These are phyloP conservation scores for Sanghuangporus weigelae DNA, from an alignment of 1,284 basidiomycete species.

Conservation along the genomic window DNA sequence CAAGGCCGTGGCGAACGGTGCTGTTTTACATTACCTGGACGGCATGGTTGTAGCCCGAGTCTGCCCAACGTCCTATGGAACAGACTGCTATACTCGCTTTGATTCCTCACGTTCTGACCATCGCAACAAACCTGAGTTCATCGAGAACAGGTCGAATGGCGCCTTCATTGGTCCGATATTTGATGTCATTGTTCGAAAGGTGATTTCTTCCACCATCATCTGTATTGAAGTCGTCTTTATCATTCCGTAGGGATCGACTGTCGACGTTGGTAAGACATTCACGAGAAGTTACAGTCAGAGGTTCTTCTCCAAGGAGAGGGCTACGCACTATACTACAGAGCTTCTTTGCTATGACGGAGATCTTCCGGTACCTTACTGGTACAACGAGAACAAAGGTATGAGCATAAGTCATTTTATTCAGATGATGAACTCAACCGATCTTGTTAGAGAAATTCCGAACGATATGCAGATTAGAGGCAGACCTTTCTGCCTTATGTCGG, in stretches of 20 bases:
- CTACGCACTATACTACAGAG: neutral
- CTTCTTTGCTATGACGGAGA: constrained; percentile 5
- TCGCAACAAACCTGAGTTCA: neutral
- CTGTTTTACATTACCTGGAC: constrained; percentile 1
- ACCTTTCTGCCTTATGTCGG: constrained; percentile 43
- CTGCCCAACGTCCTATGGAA: constrained; percentile 1
- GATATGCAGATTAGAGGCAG: constrained; percentile 62
- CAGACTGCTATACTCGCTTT: neutral
- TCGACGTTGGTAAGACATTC: neutral
- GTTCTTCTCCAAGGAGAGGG: neutral
- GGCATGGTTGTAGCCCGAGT: neutral
- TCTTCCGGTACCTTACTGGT: constrained; percentile 5
- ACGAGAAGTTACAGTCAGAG: neutral
- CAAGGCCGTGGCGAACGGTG: constrained; percentile 10
- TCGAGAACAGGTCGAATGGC: neutral
- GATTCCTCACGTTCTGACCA: neutral
- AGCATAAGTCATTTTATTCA: too few relatives aligned
- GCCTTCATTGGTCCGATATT: constrained; percentile 1
- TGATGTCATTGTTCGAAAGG: neutral
- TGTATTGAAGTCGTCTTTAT: neutral
- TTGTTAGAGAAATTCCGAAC: neutral
- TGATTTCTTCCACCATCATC: neutral
- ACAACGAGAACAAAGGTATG: constrained; percentile 5
- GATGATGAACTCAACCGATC: too few relatives aligned
- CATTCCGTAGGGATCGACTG: neutral